A percentile compares a stretch with the other conserved stretches of the same genome.
Evolutionary conservation across 108 stramenopile species (phyloP).

Genomic region (Cyclotella kingstonii): DNA sequence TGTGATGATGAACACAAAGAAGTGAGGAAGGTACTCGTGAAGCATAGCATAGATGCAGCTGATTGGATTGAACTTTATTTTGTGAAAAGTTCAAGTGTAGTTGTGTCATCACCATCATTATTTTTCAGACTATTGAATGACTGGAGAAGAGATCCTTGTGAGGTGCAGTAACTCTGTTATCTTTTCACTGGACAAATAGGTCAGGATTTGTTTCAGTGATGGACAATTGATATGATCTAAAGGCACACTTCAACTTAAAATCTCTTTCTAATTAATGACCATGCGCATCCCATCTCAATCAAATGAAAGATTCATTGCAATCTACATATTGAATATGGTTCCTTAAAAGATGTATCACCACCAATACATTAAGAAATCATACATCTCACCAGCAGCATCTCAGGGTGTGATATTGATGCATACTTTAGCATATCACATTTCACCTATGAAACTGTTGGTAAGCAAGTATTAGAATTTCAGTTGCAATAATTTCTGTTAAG

Average conservation of each 20-base stretch:
- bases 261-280: background rate
- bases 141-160: slow-evolving; percentile 35
- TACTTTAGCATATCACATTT: too few relatives aligned
- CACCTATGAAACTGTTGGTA: too few relatives aligned
- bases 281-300: too few relatives aligned
- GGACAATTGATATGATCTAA: background rate
- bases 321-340: background rate
- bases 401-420: too few relatives aligned
- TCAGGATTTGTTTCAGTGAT: background rate
- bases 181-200: too few relatives aligned
- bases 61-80: slow-evolving; percentile 45
- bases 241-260: background rate
- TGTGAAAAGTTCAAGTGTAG: slow-evolving; percentile 11
- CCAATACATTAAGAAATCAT: too few relatives aligned
- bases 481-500: too few relatives aligned
- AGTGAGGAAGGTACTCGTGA: slow-evolving; percentile 35
- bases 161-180: too few relatives aligned
- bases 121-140: slow-evolving; percentile 23
- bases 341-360: too few relatives aligned
- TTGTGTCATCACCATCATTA: slow-evolving; percentile 11
- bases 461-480: too few relatives aligned
- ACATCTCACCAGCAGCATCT: too few relatives aligned
- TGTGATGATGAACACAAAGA: slow-evolving; percentile 30
- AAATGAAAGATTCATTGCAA: background rate
- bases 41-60: slow-evolving; percentile 40